Evolutionary conservation across 352 stramenopile species (phyloP), one percentile per base, ranked within the genome.

Genomic region (Phytophthora tubulina): DNA sequence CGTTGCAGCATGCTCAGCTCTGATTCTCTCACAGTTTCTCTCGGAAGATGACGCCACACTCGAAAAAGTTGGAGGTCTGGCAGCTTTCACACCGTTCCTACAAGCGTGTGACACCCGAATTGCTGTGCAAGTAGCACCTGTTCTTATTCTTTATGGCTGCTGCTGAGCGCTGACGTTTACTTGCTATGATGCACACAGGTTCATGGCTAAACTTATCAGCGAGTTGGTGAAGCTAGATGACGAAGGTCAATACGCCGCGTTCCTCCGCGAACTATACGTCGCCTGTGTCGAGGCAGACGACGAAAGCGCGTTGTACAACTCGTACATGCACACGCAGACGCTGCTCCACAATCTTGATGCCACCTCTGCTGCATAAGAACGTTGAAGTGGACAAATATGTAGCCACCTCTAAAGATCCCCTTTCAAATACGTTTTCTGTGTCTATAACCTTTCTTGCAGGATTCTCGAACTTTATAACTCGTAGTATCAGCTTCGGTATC

Each of bases 71-170:
- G 67, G 62, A 41, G 73, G 67, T 3, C 44, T 85, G 6, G 10
- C 44, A 51, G 21, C 44, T 0, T 53, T 88, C 42, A 41, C 67
- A 0, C 68, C 72, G 9, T 73, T 84, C 35, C 58, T 88, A 5
- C 53, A 79, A 36, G 35, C 73, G 11, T 84, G 75, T 41, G 79
- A 91, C 49, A 82, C 77, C 4, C 81, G 81, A 7, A 60, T 89
- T 15, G 79, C 76, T 48, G 56, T 91, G 83, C 89, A 80, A 53
- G 73, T 79, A 9, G 36, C 2, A 1, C 3, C 4, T 33, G 45
- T 14, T 8, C 21, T 32, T 10, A 3, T 41, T 27, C 21, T 27
- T 30, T 58, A 9, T 65, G n/a, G n/a, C 3, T 3, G 9, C 32
- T 44, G 31, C 27, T 45, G 36, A 32, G n/a, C 3, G n/a, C 65